phyloP scores from a whole-genome alignment of 176 grass and related monocot species.

The Oryza glaberrima region DNA sequence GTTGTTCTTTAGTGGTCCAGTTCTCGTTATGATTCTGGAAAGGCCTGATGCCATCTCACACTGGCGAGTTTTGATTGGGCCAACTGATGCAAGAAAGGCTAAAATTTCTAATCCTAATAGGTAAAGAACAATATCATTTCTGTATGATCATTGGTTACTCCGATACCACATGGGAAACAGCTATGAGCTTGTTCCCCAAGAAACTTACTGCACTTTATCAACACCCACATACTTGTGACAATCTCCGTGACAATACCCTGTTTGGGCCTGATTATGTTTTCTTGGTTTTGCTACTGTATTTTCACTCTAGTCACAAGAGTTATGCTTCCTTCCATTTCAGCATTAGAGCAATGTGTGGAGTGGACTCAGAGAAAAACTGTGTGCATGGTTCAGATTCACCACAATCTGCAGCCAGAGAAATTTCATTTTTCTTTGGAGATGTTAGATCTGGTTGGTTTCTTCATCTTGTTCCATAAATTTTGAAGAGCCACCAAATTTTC shows the following conservation, averaged over 20 bases:
- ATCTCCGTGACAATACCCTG: background rate
- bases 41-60: constrained; percentile 62
- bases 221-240: background rate
- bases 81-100: constrained; percentile 81
- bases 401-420: constrained; percentile 75
- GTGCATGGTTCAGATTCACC: constrained; percentile 94
- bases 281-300: background rate
- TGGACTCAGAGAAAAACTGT: constrained; percentile 78
- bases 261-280: background rate
- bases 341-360: constrained; percentile 88
- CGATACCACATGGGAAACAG: background rate
- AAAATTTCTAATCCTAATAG: constrained; percentile 80
- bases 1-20: constrained; percentile 66
- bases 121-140: constrained; percentile 36
- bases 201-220: background rate
- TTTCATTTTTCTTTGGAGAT: constrained; percentile 85
- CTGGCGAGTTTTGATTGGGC: constrained; percentile 88
- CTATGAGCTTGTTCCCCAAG: background rate
- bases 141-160: background rate
- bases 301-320: background rate
- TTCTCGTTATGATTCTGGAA: constrained; percentile 80
- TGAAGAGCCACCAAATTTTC: constrained; percentile 5
- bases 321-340: constrained; percentile 45
- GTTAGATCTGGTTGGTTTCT: constrained; percentile 54
- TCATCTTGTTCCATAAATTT: background rate